A percentile compares a stretch with the other conserved stretches of the same genome.
Evolutionary conservation across 2,329 filamentous ascomycete genomes (phyloP).

Genomic region (Arthrocladium fulminans): DNA sequence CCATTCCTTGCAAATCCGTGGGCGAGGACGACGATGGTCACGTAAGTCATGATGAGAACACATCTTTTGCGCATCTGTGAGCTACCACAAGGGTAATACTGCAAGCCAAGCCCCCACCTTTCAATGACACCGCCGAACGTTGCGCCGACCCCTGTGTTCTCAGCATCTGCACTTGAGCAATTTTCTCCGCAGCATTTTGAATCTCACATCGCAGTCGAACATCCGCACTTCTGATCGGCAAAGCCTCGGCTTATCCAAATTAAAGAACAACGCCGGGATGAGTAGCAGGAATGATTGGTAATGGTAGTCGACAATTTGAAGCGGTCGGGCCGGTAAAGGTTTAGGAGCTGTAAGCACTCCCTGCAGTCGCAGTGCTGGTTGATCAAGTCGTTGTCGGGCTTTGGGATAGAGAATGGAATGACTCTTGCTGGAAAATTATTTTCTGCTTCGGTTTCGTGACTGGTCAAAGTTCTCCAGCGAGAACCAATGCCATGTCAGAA

Average conservation of each 20-base stretch:
- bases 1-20: no score
- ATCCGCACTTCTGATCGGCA: not conserved
- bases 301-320: slow-evolving; percentile 2
- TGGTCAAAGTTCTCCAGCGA: not conserved
- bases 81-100: no score
- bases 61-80: no score
- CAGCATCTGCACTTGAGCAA: no score
- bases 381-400: not conserved
- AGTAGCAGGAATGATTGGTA: not conserved
- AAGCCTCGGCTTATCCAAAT: not conserved
- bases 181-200: no score
- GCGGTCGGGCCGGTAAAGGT: not conserved
- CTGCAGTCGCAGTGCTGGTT: slow-evolving; percentile 1
- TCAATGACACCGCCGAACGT: no score
- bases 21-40: no score
- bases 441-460: not conserved
- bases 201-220: no score
- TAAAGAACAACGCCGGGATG: not conserved
- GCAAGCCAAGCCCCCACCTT: no score
- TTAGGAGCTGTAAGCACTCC: not conserved
- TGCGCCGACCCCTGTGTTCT: no score
- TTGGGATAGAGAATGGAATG: slow-evolving; percentile 5
- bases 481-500: no score
- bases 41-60: not conserved
- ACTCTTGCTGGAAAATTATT: not conserved